These are phyloP conservation scores for Suillus fuscotomentosus DNA, from an alignment of 768 basidiomycete species.

Conservation along the genomic window DNA sequence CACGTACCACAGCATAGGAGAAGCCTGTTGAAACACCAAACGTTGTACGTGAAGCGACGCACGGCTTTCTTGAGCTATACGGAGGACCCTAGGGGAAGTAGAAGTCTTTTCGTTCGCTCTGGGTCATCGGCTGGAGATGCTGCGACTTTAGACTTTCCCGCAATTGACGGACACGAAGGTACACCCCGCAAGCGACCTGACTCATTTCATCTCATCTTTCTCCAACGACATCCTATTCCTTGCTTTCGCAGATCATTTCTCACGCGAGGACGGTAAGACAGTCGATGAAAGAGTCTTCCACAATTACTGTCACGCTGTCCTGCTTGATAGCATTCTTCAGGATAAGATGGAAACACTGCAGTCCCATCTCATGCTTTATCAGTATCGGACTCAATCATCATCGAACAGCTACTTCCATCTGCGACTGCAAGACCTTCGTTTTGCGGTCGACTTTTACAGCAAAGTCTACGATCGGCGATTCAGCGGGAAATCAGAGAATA, in stretches of 20 bases:
- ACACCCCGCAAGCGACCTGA: constrained; percentile 71
- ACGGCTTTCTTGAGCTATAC: constrained; percentile 92
- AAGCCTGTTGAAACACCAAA: constrained; percentile 71
- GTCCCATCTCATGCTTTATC: constrained; percentile 70
- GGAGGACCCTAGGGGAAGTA: constrained; percentile 90
- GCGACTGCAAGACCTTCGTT: constrained; percentile 69
- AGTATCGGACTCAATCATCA: constrained; percentile 61
- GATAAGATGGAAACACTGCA: constrained; percentile 83
- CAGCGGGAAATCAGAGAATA: constrained; percentile 68
- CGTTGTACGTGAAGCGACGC: constrained; percentile 87
- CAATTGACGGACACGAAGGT: constrained; percentile 64
- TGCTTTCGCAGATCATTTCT: constrained; percentile 78
- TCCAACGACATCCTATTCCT: constrained; percentile 80
- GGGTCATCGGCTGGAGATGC: constrained; percentile 83
- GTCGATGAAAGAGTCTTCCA: constrained; percentile 61
- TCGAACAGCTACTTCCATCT: constrained; percentile 62
- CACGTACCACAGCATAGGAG: constrained; percentile 65
- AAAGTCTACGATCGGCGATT: constrained; percentile 74
- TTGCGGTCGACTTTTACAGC: constrained; percentile 74
- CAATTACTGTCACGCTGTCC: constrained; percentile 69
- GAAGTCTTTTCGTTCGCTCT: constrained; percentile 86
- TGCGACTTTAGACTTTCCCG: constrained; percentile 84
- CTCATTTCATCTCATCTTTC: constrained; percentile 84
- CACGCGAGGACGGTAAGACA: constrained; percentile 58
- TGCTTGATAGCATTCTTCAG: constrained; percentile 87